These are phyloP conservation scores for Musa acuminata DNA, from an alignment of 176 grass and related monocot species.

Conservation along the genomic window DNA sequence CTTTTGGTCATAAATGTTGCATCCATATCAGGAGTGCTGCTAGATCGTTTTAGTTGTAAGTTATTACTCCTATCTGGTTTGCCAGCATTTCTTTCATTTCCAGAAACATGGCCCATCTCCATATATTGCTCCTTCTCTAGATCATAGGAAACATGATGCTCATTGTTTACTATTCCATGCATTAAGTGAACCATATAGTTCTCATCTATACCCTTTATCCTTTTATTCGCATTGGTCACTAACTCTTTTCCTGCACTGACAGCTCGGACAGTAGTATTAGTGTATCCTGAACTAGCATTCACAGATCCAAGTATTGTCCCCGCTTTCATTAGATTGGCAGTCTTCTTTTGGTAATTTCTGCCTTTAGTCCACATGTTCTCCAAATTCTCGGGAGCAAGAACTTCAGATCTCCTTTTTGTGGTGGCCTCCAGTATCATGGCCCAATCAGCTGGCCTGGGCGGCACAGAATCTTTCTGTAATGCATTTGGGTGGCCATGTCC, in stretches of 20 bases:
- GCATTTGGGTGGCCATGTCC: not conserved
- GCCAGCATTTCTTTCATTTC: conserved; percentile 29
- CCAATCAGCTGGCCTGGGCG: conserved; percentile 59
- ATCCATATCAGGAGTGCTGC: conserved; percentile 83
- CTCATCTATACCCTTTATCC: conserved; percentile 70
- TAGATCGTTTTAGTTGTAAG: conserved; percentile 70
- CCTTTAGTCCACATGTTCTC: conserved; percentile 99
- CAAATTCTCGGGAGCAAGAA: conserved; percentile 97
- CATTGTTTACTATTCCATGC: conserved; percentile 45
- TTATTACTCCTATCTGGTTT: conserved; percentile 29
- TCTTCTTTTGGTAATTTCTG: conserved; percentile 95
- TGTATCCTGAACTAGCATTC: conserved; percentile 23
- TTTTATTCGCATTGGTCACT: conserved; percentile 65
- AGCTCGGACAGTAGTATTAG: conserved; percentile 21
- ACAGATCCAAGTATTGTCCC: conserved; percentile 21
- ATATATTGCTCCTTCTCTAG: conserved; percentile 30
- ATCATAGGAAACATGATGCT: conserved; percentile 40
- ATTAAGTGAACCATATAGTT: conserved; percentile 93
- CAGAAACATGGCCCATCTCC: conserved; percentile 23
- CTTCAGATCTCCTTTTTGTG: conserved; percentile 75
- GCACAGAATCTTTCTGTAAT: conserved; percentile 4
- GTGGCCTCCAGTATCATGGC: conserved; percentile 69
- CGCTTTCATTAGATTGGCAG: conserved; percentile 30
- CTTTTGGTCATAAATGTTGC: conserved; percentile 35
- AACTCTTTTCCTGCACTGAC: conserved; percentile 44